These are phyloP conservation scores for Jatropha curcas DNA, from an alignment of 345 rosid genomes.

Conservation along the genomic window DNA sequence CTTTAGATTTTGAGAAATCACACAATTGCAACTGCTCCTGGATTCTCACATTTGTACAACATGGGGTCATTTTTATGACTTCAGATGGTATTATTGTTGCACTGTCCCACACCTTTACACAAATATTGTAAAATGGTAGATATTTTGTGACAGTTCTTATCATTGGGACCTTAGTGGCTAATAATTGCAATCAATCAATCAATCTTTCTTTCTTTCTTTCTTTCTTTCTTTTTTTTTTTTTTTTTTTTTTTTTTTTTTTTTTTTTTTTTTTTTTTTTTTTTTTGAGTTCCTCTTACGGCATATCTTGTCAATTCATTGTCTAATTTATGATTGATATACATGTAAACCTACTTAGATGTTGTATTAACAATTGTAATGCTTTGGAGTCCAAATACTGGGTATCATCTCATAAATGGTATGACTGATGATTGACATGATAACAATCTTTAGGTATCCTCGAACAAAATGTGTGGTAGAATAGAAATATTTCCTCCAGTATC, in stretches of 20 bases:
- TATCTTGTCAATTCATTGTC: not conserved
- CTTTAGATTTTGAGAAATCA: not conserved
- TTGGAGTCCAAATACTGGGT: not conserved
- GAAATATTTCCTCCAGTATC: not conserved
- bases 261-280: not conserved
- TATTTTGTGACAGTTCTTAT: no score
- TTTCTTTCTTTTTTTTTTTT: no score
- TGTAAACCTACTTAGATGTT: not conserved
- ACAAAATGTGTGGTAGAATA: not conserved
- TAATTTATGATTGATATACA: not conserved
- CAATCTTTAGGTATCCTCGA: not conserved
- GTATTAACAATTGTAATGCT: not conserved
- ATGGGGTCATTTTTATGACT: not conserved
- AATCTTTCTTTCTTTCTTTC: no score
- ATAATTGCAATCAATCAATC: not conserved
- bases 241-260: no score
- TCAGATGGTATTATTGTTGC: not conserved
- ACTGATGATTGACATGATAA: not conserved
- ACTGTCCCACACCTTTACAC: not conserved
- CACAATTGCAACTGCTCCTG: not conserved
- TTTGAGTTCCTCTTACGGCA: not conserved
- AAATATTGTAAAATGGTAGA: not conserved
- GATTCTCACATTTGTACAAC: not conserved
- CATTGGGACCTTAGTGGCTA: not conserved
- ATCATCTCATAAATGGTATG: not conserved